Evolutionary conservation across 768 basidiomycete genomes (phyloP).

Genomic region (Hericium coralloides): DNA sequence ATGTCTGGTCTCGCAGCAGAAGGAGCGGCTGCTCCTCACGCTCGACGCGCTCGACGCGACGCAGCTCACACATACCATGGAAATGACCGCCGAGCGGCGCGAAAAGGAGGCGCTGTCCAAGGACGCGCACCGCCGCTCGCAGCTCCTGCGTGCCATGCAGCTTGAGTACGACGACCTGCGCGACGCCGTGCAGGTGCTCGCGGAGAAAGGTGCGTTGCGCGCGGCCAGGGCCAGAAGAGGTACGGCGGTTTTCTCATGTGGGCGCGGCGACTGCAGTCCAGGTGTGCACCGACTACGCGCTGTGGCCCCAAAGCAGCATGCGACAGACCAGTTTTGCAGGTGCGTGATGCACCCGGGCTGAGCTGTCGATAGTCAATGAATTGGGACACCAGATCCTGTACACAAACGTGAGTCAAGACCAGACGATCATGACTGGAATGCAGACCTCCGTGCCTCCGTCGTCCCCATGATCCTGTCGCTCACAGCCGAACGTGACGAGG

Average conservation of each 20-base stretch:
- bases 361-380: background rate
- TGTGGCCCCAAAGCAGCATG: slow-evolving; percentile 13
- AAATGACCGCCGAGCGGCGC: slow-evolving; percentile 27
- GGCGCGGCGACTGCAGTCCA: slow-evolving; percentile 8
- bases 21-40: slow-evolving; percentile 38
- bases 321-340: background rate
- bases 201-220: slow-evolving; percentile 47
- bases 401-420: slow-evolving; percentile 2
- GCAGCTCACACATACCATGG: slow-evolving; percentile 29
- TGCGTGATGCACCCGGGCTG: background rate
- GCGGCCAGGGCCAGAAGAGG: background rate
- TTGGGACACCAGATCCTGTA: background rate
- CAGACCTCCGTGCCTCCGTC: slow-evolving; percentile 31
- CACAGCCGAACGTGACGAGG: slow-evolving; percentile 33
- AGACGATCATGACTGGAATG: slow-evolving; percentile 10
- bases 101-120: slow-evolving; percentile 27
- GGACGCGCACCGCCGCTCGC: slow-evolving; percentile 22
- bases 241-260: background rate
- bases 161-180: slow-evolving; percentile 44
- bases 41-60: slow-evolving; percentile 41
- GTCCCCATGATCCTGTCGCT: slow-evolving; percentile 35
- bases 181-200: slow-evolving; percentile 41
- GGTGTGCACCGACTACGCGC: slow-evolving; percentile 12
- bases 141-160: slow-evolving; percentile 27
- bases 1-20: slow-evolving; percentile 33